Evolutionary conservation across 176 grass and related monocot species (phyloP).

Genomic region (Secale cereale): DNA sequence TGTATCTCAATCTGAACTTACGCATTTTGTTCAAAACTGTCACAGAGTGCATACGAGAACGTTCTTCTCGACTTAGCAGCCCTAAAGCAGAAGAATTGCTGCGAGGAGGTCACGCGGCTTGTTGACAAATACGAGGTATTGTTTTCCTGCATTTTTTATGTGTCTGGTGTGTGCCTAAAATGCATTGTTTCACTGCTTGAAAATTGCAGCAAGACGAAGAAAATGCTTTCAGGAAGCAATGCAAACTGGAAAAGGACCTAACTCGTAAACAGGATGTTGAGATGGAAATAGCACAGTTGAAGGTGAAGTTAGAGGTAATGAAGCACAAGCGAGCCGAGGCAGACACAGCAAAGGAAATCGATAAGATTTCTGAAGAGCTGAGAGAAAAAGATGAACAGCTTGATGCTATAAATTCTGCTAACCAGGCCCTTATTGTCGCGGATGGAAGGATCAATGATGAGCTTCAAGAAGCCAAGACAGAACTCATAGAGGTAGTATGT

Average conservation of each 20-base stretch:
- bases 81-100: conserved; percentile 39
- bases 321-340: conserved; percentile 45
- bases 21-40: background rate
- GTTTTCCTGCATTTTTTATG: background rate
- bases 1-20: conserved; percentile 3
- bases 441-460: conserved; percentile 51
- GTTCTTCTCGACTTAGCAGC: conserved; percentile 43
- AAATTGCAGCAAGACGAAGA: conserved; percentile 48
- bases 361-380: conserved; percentile 26
- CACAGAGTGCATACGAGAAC: conserved; percentile 44
- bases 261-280: conserved; percentile 52
- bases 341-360: conserved; percentile 23
- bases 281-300: conserved; percentile 57
- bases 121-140: conserved; percentile 49
- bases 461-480: conserved; percentile 45
- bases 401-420: conserved; percentile 24
- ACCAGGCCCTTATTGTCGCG: conserved; percentile 44
- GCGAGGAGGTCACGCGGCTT: conserved; percentile 41
- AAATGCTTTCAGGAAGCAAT: conserved; percentile 27
- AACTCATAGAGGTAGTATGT: conserved; percentile 35
- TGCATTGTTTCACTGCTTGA: conserved; percentile 5
- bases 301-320: conserved; percentile 47
- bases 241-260: conserved; percentile 38
- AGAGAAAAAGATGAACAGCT: conserved; percentile 48
- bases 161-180: conserved; percentile 2